Conservation (phyloP, 2,329 filamentous ascomycete species). For the Fusarium redolens region DNA sequence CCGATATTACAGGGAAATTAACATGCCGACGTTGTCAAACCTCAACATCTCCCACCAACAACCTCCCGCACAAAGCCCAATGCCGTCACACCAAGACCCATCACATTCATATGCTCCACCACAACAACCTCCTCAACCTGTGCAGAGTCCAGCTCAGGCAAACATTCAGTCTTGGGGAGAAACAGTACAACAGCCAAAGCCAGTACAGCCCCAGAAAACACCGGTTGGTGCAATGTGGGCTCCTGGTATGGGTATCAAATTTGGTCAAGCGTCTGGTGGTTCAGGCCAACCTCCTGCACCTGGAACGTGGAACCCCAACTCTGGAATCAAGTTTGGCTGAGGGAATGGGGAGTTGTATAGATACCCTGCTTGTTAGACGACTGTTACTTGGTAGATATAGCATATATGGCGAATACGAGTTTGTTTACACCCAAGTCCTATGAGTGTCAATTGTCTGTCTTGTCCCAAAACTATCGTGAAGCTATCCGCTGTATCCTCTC, state of each 20-base stretch:
- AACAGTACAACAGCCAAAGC: constrained; percentile 66
- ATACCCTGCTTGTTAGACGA: not conserved
- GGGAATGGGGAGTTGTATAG: not conserved
- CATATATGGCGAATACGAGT: constrained; percentile 9
- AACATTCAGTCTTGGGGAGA: constrained; percentile 70
- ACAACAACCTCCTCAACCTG: constrained; percentile 36
- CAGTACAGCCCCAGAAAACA: constrained; percentile 57
- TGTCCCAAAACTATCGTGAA: not conserved
- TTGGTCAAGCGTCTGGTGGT: constrained; percentile 61
- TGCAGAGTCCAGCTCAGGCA: constrained; percentile 54
- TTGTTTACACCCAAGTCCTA: not conserved
- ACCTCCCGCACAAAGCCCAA: constrained; percentile 35
- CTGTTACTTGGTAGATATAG: not conserved
- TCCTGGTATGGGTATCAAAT: constrained; percentile 83
- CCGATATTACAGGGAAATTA: constrained; percentile 56
- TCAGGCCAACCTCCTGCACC: constrained; percentile 43
- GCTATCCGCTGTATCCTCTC: not conserved
- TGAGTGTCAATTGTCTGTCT: not conserved
- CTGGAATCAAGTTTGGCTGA: constrained; percentile 67
- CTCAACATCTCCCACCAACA: constrained; percentile 53
- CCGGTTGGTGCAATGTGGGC: constrained; percentile 67
- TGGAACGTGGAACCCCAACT: constrained; percentile 69
- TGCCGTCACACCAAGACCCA: constrained; percentile 24
- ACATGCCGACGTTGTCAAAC: constrained; percentile 62
- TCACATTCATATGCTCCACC: constrained; percentile 24